Base-by-base conservation (phyloP, 106 monocot species). In the Apostasia shenzhenica region DNA sequence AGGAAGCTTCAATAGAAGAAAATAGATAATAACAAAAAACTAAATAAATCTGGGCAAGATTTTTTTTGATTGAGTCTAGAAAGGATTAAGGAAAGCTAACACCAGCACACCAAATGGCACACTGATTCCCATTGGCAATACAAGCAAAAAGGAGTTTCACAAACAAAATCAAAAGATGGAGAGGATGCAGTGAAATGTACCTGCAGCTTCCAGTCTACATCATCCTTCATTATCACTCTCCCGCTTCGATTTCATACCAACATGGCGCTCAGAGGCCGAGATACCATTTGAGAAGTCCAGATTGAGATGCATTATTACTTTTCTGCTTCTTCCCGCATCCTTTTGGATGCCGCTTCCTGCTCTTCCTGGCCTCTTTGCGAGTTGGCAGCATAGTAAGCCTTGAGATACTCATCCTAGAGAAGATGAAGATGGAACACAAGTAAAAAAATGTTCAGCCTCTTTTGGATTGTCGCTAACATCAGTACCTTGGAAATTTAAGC, bases 201-300 rank as follows among this genome's bases (percentile, higher is more conserved):
- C 90, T 75, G 72, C 41, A 76, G 76, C 97, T 78, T 99, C 86
- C 92, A 97, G 73, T 92, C 81, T 67, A 84, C 75, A 66, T 83
- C 83, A 75, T 86, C 87, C 87, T 55, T 87, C 72, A 42, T 76
- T 86, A 38, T 84, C 89, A 68, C 85, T 87, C 46, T 80, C 88
- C 12, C 93, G 67, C 75, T 97, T 99, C 52, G 81, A 64, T 79
- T 99, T 97, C 79, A 72, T 77, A 13, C 97, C 97, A 80, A 97
- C 87, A 47, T 50, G 84, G 3, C 92, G 86, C 38, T 75, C 74
- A 75, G 69, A 61, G 57, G 69, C 91, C 44, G 67, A 50, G 48
- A 62, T 69, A 48, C 68, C 77, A 78, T 66, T 74, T 55, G 78
- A 48, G 41, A 69, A n/a, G 11, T 53, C 61, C 62, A 70, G 78